Conservation (phyloP, 768 basidiomycete genomes). For the Antrodiella citrinella region DNA sequence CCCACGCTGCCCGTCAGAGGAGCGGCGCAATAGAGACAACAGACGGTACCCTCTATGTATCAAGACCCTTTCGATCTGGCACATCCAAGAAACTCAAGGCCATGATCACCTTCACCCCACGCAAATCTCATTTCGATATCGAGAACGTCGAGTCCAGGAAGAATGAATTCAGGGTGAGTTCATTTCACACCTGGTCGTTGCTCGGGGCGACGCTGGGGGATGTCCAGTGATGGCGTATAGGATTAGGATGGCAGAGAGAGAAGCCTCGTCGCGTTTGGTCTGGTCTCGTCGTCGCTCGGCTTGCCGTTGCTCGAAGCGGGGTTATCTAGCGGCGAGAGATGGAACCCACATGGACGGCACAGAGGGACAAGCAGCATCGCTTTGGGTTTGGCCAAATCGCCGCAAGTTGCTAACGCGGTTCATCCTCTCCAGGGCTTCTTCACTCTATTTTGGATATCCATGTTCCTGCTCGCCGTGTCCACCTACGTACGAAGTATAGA, state of each 20-base stretch:
- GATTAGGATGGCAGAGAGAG: too few species aligned
- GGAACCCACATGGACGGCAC: too few species aligned
- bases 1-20: constrained; percentile 5
- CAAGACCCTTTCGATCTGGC: constrained; percentile 67
- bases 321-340: too few species aligned
- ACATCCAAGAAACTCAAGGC: constrained; percentile 74
- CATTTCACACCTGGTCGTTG: neutral
- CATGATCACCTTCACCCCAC: constrained; percentile 77
- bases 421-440: constrained; percentile 71
- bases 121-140: constrained; percentile 81
- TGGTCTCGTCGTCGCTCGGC: too few species aligned
- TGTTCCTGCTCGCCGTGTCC: constrained; percentile 74
- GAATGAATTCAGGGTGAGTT: constrained; percentile 78
- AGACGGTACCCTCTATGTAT: constrained; percentile 64
- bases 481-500: constrained; percentile 75
- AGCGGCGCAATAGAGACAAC: constrained; percentile 37
- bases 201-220: too few species aligned
- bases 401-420: neutral
- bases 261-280: too few species aligned
- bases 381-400: too few species aligned
- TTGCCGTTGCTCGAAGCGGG: too few species aligned
- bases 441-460: constrained; percentile 86
- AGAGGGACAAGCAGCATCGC: too few species aligned
- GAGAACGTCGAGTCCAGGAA: constrained; percentile 61
- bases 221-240: too few species aligned